Evolutionary conservation across 768 basidiomycete species (phyloP), one percentile per base, ranked within the genome.

Genomic region (button mushroom (Agaricus bisporus)): DNA sequence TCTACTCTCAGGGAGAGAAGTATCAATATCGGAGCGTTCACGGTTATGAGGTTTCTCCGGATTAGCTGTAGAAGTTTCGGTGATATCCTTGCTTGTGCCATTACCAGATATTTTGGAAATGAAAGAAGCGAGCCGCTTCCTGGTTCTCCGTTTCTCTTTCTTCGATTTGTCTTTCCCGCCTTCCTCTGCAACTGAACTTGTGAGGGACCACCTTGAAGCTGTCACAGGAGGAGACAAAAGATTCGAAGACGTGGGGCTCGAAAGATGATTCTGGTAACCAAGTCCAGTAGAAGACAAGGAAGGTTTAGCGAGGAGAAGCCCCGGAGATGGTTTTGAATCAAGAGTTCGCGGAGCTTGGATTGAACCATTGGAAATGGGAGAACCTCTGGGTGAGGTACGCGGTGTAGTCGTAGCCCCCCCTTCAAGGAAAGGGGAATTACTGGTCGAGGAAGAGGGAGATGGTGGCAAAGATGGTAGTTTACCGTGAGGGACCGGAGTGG

Each of bases 121-220:
- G 29, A 59, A 52, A 14, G 56, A 57, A n/a, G 35, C 56, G 15
- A 59, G 46, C n/a, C 59, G 43, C 20, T 51, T 52, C 45, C 56
- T 48, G 14, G 49, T 52, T 36, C 41, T 55, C 6, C 45, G 55
- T 36, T 50, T 49, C 18, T 50, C 49, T 26, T 51, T 52, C 35
- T 43, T 38, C 25, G 49, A 37, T 36, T 53, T 52, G 15, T 57
- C 56, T 29, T 53, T 45, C 25, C 57, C 60, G 49, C 41, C 54
- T 32, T 54, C 45, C 18, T 28, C 52, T 17, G 52, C 52, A 18
- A 54, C 38, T 10, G 52, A 54, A 20, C 52, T 54, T 18, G 45
- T 48, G 43, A 54, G 52, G 42, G 52, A 54, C 52, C 52, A 54
- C 18, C 46, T 45, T 11, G 52, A 54, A 2, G 51, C 51, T 15